Evolutionary conservation across 129 eudicot genomes (phyloP).

Genomic region (Saussurea involucrata): DNA sequence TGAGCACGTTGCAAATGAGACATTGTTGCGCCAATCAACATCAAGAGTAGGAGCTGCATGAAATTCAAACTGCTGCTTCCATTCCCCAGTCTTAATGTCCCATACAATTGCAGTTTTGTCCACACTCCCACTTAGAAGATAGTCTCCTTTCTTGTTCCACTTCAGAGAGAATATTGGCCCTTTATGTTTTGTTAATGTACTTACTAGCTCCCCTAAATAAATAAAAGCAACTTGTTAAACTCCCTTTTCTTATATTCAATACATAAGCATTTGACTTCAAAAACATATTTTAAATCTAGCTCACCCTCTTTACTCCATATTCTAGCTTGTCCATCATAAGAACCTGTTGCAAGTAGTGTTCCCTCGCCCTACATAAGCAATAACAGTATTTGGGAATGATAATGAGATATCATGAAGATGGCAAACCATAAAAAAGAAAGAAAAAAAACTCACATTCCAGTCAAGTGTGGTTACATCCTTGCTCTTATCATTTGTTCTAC

Average conservation of each 20-base stretch:
- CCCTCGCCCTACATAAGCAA: conserved; percentile 66
- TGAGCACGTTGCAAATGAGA: conserved; percentile 91
- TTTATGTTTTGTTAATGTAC: conserved; percentile 79
- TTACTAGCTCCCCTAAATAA: conserved; percentile 60
- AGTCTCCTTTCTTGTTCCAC: conserved; percentile 98
- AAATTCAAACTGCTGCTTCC: conserved; percentile 94
- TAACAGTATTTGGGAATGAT: neutral
- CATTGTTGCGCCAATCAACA: conserved; percentile 95
- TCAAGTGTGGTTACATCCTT: conserved; percentile 96
- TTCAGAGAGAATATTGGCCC: conserved; percentile 92
- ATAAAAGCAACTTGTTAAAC: conserved; percentile 12
- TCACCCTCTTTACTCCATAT: conserved; percentile 92
- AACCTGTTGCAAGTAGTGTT: conserved; percentile 91
- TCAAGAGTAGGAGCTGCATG: conserved; percentile 95
- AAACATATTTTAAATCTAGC: neutral
- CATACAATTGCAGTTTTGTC: conserved; percentile 97
- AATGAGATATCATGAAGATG: neutral
- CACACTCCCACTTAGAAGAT: conserved; percentile 88
- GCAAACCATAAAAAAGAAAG: neutral
- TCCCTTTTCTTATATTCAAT: neutral
- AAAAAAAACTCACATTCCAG: conserved; percentile 85
- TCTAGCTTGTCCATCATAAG: conserved; percentile 96
- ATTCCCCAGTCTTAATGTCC: conserved; percentile 86
- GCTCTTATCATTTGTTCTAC: conserved; percentile 79
- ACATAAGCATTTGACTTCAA: neutral